A percentile compares a stretch with the other conserved stretches of the same genome.
Evolutionary conservation across 2,329 filamentous ascomycete species (phyloP).

Genomic region (Geosmithia flava): DNA sequence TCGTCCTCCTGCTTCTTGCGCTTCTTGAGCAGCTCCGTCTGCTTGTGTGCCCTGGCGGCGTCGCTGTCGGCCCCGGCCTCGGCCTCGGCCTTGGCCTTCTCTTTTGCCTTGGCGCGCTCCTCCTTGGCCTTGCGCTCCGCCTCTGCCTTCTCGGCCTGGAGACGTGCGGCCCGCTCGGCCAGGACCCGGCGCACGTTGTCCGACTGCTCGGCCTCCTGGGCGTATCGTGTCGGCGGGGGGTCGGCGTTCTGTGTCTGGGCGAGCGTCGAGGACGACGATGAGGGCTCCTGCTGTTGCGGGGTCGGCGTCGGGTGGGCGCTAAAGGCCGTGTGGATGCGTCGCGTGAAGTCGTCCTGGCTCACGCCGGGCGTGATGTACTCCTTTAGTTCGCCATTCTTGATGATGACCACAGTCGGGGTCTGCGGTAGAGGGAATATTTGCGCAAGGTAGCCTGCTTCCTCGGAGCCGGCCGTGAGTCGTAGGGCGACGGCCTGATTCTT

Average conservation of each 20-base stretch:
- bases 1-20: conserved; percentile 52
- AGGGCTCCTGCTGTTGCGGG: conserved; percentile 2
- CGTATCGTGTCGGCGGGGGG: conserved; percentile 6
- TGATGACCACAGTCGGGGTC: conserved; percentile 68
- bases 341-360: conserved; percentile 53
- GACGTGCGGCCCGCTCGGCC: conserved; percentile 35
- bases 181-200: conserved; percentile 25
- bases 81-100: conserved; percentile 29
- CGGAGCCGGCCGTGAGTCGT: conserved; percentile 57
- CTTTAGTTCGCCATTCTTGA: conserved; percentile 65
- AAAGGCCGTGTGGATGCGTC: conserved; percentile 21
- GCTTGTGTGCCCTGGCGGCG: conserved; percentile 24
- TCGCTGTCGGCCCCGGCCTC: conserved; percentile 18
- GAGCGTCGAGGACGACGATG: conserved; percentile 4
- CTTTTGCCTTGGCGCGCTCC: conserved; percentile 31
- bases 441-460: conserved; percentile 70
- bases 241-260: background rate
- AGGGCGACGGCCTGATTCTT: conserved; percentile 54
- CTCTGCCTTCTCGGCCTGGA: conserved; percentile 28
- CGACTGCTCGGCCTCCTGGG: conserved; percentile 13
- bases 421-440: conserved; percentile 73
- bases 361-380: conserved; percentile 61
- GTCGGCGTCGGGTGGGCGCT: conserved; percentile 9
- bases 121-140: conserved; percentile 36
- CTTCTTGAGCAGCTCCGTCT: conserved; percentile 45